Conservation (phyloP, 2,329 filamentous ascomycete genomes). For the Calycina herbarum region DNA sequence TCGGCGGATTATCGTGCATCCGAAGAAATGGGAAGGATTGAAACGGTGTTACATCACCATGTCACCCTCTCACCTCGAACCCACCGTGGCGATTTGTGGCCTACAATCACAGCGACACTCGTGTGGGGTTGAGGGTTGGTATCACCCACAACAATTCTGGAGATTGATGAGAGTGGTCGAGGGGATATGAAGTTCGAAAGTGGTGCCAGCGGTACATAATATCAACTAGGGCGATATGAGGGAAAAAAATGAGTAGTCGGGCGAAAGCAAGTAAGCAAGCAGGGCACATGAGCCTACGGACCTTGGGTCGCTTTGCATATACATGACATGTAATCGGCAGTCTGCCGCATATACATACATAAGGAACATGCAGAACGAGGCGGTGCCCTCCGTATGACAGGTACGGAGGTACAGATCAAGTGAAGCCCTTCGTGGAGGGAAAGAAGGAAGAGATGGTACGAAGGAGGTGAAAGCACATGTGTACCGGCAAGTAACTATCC, state of each 20-base stretch:
- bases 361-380: background rate
- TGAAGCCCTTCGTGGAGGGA: background rate
- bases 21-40: background rate
- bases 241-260: no score
- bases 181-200: background rate
- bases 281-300: background rate
- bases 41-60: conserved; percentile 3
- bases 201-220: background rate
- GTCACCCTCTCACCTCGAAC: background rate
- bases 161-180: background rate
- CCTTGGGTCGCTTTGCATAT: conserved; percentile 3
- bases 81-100: background rate
- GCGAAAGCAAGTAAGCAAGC: background rate
- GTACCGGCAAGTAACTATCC: conserved; percentile 1
- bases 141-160: background rate
- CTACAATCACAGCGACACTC: background rate
- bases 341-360: background rate
- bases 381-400: conserved; percentile 2
- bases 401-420: background rate
- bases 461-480: background rate
- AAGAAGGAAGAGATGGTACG: background rate
- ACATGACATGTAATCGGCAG: background rate
- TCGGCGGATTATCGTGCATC: background rate
- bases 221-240: no score
- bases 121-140: background rate